Base-by-base conservation (phyloP, 768 basidiomycete species). In the Wakefieldia striispora region DNA sequence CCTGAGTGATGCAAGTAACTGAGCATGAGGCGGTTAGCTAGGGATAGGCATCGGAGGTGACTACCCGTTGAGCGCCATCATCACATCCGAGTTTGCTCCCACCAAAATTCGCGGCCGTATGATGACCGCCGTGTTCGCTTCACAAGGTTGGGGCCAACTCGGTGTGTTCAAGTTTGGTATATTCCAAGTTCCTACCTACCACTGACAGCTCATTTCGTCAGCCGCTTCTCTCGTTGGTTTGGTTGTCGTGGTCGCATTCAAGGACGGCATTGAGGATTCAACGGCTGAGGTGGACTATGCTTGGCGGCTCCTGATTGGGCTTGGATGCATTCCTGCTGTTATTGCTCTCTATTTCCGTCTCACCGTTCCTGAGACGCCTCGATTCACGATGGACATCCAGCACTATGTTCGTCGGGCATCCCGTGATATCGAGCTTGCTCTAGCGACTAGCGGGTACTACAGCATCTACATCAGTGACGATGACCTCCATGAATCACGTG, bases 341-440 rank as follows among this genome's bases (percentile, higher is more conserved):
- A 64, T 91, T 48, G 89, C 88, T n/a, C 80, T 92, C 40, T 92
- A 91, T 74, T 92, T 88, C 83, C 88, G 91, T 61, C 77, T 92
- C 27, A 91, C 90, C 21, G 88, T 93, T 64, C 88, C 90, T 16
- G 90, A 93, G 66, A 92, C 90, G 2, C 91, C 91, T 17, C 88
- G 91, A 87, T 27, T 27, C 27, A 27, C 27, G 9, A 27, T 27
- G 27, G 27, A 27, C 27, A 27, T 29, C 29, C 3, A 90, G 67
- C 73, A 71, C 23, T 89, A 91, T 62, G 72, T 94, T 50, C 69
- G 76, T 47, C 85, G 86, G 60, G 91, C 89, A 8, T 53, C 80
- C 1, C 68, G 75, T 38, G 91, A 92, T 59, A 85, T 91, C 55
- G 75, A 81, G 49, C 75, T 75, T 37, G 29, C 29, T 29, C 59